These are phyloP conservation scores for Alnus glutinosa DNA, from an alignment of 306 rosid species.

Conservation along the genomic window DNA sequence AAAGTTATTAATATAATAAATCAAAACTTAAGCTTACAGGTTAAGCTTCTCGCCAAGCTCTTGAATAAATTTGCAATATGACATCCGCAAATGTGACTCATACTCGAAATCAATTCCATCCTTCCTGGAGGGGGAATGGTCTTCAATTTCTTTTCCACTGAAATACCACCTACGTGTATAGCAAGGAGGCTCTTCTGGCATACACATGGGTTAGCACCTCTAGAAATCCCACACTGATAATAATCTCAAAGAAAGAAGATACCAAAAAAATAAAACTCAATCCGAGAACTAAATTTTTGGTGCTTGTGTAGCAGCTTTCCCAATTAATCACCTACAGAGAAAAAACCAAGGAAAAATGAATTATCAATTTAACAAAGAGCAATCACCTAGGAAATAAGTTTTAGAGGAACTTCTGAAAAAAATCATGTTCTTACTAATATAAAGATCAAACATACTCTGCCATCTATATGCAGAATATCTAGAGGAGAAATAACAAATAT, in stretches of 20 bases:
- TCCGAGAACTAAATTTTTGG: not conserved
- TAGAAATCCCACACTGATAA: conserved; percentile 17
- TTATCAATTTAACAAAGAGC: not conserved
- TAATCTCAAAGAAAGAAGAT: conserved; percentile 10
- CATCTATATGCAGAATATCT: not conserved
- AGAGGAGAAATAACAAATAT: not conserved
- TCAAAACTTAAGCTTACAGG: conserved; percentile 37
- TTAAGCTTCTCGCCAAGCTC: conserved; percentile 51
- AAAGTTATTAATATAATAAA: not conserved
- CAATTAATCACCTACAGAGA: not conserved
- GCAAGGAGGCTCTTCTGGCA: conserved; percentile 25
- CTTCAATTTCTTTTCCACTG: conserved; percentile 44
- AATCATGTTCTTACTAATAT: not conserved
- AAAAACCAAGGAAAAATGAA: not conserved
- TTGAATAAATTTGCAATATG: conserved; percentile 49
- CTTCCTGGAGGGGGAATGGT: conserved; percentile 47
- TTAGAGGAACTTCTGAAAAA: not conserved
- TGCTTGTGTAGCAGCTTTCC: not conserved
- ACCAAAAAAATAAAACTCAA: not conserved
- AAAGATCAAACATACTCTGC: not conserved
- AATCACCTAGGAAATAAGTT: not conserved
- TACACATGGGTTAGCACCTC: conserved; percentile 25
- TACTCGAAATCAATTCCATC: conserved; percentile 43
- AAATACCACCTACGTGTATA: conserved; percentile 39
- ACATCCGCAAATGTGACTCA: conserved; percentile 45